Evolutionary conservation across 768 basidiomycete genomes (phyloP).

Genomic region (Russula griseocarnosa): DNA sequence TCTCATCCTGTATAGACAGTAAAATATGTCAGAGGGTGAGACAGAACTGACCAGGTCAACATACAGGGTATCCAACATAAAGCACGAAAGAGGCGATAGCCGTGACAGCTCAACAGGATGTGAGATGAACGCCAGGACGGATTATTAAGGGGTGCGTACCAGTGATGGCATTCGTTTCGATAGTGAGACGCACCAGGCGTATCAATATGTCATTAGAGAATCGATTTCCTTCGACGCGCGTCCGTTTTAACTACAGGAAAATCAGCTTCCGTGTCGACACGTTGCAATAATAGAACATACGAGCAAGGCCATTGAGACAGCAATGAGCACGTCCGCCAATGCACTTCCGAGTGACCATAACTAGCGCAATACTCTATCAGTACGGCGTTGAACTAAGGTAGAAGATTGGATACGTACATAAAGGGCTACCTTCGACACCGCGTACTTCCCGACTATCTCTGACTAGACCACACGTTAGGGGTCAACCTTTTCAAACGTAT

Average conservation of each 20-base stretch:
- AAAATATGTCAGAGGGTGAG: neutral
- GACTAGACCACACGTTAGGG: neutral
- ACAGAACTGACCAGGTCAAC: neutral
- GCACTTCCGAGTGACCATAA: constrained; percentile 16
- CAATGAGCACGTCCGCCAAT: constrained; percentile 20
- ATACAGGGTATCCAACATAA: constrained; percentile 15
- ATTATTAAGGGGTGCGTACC: constrained; percentile 6
- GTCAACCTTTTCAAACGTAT: neutral
- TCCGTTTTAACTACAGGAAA: neutral
- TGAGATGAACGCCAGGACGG: neutral
- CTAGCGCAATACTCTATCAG: constrained; percentile 1
- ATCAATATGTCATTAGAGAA: constrained; percentile 20
- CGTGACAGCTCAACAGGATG: constrained; percentile 4
- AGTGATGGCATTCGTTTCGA: constrained; percentile 32
- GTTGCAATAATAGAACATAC: neutral
- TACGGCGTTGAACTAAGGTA: neutral
- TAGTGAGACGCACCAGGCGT: constrained; percentile 30
- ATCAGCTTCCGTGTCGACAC: too few species aligned
- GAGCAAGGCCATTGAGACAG: constrained; percentile 7
- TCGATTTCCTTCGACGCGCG: constrained; percentile 1
- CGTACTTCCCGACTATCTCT: neutral
- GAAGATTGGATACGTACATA: constrained; percentile 1
- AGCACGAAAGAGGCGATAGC: constrained; percentile 12
- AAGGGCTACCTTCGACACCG: constrained; percentile 6
- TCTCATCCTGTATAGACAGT: constrained; percentile 4